These are phyloP conservation scores for Synchytrium microbalum DNA, from an alignment of 371 early-diverging fungal genomes.

Conservation along the genomic window DNA sequence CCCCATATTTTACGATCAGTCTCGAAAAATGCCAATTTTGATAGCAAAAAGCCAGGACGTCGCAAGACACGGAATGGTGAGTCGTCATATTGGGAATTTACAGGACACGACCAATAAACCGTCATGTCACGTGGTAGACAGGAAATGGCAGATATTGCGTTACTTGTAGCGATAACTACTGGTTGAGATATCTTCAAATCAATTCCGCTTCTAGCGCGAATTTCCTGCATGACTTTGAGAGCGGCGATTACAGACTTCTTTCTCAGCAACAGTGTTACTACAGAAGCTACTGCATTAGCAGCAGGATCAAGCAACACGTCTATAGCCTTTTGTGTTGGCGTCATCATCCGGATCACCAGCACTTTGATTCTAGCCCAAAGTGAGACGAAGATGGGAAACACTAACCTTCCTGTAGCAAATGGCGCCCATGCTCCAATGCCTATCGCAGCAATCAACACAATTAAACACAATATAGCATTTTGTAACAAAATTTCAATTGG, in stretches of 20 bases:
- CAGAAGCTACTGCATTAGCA: slow-evolving; percentile 17
- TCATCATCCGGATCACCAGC: neutral
- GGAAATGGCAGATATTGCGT: neutral
- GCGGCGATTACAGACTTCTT: neutral
- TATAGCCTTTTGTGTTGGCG: slow-evolving; percentile 19
- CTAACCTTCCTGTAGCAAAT: neutral
- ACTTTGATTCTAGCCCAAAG: neutral
- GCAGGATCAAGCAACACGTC: slow-evolving; percentile 38
- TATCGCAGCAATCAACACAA: slow-evolving; percentile 63
- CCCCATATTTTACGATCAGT: neutral
- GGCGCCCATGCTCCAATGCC: slow-evolving; percentile 41
- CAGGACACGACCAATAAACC: neutral
- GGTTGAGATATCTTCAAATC: neutral
- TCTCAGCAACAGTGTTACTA: neutral
- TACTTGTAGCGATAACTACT: neutral
- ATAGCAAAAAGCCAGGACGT: neutral
- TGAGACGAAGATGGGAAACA: neutral
- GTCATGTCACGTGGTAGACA: slow-evolving; percentile 3
- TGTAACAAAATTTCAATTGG: slow-evolving; percentile 65
- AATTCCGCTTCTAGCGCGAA: too few relatives aligned
- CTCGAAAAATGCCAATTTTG: neutral
- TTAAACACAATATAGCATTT: slow-evolving; percentile 66
- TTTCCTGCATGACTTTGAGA: neutral
- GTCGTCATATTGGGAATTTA: neutral
- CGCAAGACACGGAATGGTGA: neutral